A percentile compares a stretch with the other conserved stretches of the same genome.
Conservation (phyloP, 2,329 filamentous ascomycete species). For the Nannizziopsis barbatae region DNA sequence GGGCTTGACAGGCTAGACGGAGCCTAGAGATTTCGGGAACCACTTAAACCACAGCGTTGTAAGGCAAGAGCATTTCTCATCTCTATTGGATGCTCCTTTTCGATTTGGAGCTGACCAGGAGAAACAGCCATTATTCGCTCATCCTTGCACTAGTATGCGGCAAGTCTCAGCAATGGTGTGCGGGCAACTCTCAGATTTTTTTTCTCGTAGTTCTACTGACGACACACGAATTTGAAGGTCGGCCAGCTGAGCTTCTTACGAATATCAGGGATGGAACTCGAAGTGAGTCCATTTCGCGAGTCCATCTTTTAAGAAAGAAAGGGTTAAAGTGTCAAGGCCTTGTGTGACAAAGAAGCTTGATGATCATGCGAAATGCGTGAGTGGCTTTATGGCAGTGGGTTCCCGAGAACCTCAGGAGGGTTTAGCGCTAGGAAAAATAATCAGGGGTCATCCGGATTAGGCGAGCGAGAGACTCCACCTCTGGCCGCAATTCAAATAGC, state of each 20-base stretch:
- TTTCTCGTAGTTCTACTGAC: too few species aligned
- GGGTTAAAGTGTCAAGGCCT: neutral
- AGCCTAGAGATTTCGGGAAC: neutral
- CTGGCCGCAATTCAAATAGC: too few species aligned
- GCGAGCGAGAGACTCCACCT: too few species aligned
- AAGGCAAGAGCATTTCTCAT: neutral
- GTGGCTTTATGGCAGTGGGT: neutral
- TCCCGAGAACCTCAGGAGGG: neutral
- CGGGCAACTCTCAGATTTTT: too few species aligned
- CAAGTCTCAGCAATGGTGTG: too few species aligned
- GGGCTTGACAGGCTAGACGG: neutral
- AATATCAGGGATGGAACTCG: too few species aligned
- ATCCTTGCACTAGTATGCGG: neutral
- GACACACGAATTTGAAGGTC: too few species aligned
- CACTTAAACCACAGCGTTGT: conserved; percentile 2
- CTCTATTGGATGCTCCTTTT: conserved; percentile 3
- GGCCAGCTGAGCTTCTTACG: too few species aligned
- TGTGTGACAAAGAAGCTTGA: conserved; percentile 6
- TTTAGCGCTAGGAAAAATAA: neutral
- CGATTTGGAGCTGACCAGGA: neutral
- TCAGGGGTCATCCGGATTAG: conserved; percentile 1
- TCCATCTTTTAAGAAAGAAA: neutral
- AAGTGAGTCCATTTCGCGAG: too few species aligned
- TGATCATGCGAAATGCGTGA: neutral
- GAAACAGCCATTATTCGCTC: neutral